Conservation (phyloP, 2,329 filamentous ascomycete species). For the Alternaria sp. region DNA sequence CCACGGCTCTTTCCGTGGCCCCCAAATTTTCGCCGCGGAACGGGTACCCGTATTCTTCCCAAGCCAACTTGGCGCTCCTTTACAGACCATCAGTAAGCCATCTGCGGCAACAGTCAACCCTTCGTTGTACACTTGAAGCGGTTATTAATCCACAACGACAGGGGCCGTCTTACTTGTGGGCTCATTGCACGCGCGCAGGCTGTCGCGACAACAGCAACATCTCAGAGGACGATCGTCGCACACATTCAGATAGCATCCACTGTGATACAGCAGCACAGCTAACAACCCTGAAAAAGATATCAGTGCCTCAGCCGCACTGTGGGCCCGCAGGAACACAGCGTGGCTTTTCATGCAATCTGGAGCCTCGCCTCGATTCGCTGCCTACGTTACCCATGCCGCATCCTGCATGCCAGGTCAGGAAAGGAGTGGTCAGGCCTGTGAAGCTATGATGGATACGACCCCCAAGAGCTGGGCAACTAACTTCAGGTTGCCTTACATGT, state of each 20-base stretch:
- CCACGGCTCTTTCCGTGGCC: background rate
- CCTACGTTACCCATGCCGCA: background rate
- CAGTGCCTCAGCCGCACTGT: constrained; percentile 2
- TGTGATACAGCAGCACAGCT: background rate
- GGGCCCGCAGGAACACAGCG: background rate
- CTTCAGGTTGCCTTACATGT: background rate
- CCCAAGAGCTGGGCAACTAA: background rate
- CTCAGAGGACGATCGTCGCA: background rate
- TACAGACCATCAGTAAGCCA: constrained; percentile 3
- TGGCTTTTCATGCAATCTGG: constrained; percentile 4
- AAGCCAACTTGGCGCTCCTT: background rate
- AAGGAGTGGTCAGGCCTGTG: background rate
- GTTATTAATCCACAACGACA: background rate
- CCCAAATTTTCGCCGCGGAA: background rate
- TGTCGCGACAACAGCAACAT: background rate
- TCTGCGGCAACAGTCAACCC: background rate
- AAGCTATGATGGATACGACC: background rate
- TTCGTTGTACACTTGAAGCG: background rate
- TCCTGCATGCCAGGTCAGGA: background rate
- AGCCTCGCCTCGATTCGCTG: constrained; percentile 1
- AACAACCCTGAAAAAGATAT: background rate
- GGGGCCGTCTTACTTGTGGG: background rate
- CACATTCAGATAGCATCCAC: background rate
- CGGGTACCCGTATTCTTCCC: background rate
- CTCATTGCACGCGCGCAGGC: background rate